phyloP scores from a whole-genome alignment of 2,329 filamentous ascomycete species.

The Cladosporium austrohemisphaericum region DNA sequence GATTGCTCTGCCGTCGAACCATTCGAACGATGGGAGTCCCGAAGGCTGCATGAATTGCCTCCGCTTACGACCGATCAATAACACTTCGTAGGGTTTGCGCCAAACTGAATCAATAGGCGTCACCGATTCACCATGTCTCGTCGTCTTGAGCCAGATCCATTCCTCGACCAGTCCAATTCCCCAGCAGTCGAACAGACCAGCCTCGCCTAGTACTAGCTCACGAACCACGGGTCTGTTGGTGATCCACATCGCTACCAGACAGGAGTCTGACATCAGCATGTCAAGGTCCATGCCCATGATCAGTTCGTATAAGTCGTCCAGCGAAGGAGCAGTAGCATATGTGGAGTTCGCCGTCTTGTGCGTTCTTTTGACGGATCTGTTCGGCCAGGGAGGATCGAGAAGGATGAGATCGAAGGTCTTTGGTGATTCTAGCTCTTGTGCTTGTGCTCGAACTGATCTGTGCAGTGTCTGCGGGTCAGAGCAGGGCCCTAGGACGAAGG shows the following conservation, averaged over 20 bases:
- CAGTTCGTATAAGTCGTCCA: constrained; percentile 42
- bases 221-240: constrained; percentile 65
- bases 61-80: constrained; percentile 55
- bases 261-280: constrained; percentile 50
- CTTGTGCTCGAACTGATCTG: constrained; percentile 34
- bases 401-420: constrained; percentile 63
- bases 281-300: constrained; percentile 47
- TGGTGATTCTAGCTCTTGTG: constrained; percentile 41
- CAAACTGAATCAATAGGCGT: constrained; percentile 57
- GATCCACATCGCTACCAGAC: constrained; percentile 69
- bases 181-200: constrained; percentile 64
- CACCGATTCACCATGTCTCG: constrained; percentile 61
- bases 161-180: constrained; percentile 63
- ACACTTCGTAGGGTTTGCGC: constrained; percentile 73
- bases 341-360: constrained; percentile 38
- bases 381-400: constrained; percentile 79
- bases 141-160: constrained; percentile 78
- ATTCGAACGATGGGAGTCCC: not conserved
- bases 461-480: constrained; percentile 35
- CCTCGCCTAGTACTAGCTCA: constrained; percentile 51
- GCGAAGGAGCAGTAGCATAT: constrained; percentile 40
- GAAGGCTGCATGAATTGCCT: too few relatives aligned
- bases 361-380: constrained; percentile 64
- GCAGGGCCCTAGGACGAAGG: constrained; percentile 50
- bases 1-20: constrained; percentile 21